Conservation (phyloP, 2,329 filamentous ascomycete species). For the Annulohypoxylon truncatum region DNA sequence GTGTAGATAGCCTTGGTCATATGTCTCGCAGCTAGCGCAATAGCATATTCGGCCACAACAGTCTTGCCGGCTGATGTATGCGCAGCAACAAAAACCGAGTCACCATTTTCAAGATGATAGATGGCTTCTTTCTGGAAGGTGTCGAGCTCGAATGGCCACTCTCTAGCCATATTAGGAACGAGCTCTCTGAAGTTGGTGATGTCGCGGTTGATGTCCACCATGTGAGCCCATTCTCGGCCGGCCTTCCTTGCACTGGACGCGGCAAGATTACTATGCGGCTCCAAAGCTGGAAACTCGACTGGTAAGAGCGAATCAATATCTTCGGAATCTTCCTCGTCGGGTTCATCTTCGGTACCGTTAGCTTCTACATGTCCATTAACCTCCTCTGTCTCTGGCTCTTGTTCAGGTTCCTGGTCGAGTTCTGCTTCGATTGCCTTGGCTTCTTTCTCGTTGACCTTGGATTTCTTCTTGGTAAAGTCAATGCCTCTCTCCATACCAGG, state of each 20-base stretch:
- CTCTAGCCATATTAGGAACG: constrained; percentile 93
- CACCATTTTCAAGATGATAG: constrained; percentile 94
- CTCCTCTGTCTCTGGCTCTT: constrained; percentile 49
- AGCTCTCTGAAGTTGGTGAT: constrained; percentile 95
- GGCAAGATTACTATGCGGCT: constrained; percentile 82
- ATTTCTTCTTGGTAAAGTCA: constrained; percentile 71
- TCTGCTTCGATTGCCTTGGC: constrained; percentile 69
- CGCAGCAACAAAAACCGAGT: constrained; percentile 97
- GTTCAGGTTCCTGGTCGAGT: constrained; percentile 61
- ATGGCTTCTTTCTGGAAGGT: constrained; percentile 99
- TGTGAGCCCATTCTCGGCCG: constrained; percentile 94
- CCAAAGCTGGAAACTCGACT: constrained; percentile 90
- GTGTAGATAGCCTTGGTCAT: constrained; percentile 99
- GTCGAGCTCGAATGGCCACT: constrained; percentile 97
- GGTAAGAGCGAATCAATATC: constrained; percentile 89
- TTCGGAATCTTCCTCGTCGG: constrained; percentile 61
- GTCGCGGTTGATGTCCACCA: constrained; percentile 94
- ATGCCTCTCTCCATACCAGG: constrained; percentile 86
- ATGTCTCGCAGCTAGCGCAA: constrained; percentile 94
- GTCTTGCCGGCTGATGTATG: constrained; percentile 99
- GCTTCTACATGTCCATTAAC: constrained; percentile 45
- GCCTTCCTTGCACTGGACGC: constrained; percentile 77
- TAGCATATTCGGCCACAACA: constrained; percentile 97
- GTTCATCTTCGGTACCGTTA: constrained; percentile 49
- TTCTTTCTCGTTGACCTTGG: constrained; percentile 67